Percentiles rank a stretch among this genome's conserved stretches.
phyloP scores from a whole-genome alignment of 2,329 filamentous ascomycete genomes.

The Hypoxylon sp. region DNA sequence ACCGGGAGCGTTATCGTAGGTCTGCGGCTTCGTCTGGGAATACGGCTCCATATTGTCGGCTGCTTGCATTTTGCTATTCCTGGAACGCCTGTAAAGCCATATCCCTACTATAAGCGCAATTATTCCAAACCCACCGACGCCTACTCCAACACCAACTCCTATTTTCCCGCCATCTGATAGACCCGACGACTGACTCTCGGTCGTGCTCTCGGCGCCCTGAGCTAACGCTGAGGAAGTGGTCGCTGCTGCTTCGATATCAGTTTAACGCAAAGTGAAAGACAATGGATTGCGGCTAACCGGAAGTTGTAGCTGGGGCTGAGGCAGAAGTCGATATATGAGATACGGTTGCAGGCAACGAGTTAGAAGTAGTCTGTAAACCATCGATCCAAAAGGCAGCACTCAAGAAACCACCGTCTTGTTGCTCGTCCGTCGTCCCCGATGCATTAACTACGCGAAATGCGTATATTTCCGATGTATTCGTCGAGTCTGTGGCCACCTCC shows the following conservation, averaged over 20 bases:
- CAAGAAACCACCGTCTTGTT: conserved; percentile 44
- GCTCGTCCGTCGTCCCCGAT: conserved; percentile 34
- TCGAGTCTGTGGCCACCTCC: conserved; percentile 47
- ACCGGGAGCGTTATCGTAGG: conserved; percentile 1
- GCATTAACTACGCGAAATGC: conserved; percentile 47
- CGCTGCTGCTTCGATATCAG: conserved; percentile 29
- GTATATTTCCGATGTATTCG: conserved; percentile 48
- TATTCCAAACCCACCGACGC: conserved; percentile 41
- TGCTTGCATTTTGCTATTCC: conserved; percentile 19
- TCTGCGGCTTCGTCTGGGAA: conserved; percentile 17
- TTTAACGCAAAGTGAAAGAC: background rate
- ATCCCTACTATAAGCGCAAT: conserved; percentile 41
- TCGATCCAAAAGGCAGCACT: conserved; percentile 48
- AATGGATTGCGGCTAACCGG: conserved; percentile 7
- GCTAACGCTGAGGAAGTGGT: conserved; percentile 19
- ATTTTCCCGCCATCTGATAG: conserved; percentile 39
- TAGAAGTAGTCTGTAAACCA: conserved; percentile 22
- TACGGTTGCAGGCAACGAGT: conserved; percentile 24
- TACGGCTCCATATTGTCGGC: conserved; percentile 26
- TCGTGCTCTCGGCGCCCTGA: conserved; percentile 8
- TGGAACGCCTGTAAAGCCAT: conserved; percentile 44
- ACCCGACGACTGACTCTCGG: background rate
- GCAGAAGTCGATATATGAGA: conserved; percentile 41
- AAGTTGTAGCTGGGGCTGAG: conserved; percentile 22
- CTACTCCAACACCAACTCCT: conserved; percentile 45